A percentile compares a stretch with the other conserved stretches of the same genome.
Conservation (phyloP, 345 rosid species). For the Crucihimalaya himalaica region DNA sequence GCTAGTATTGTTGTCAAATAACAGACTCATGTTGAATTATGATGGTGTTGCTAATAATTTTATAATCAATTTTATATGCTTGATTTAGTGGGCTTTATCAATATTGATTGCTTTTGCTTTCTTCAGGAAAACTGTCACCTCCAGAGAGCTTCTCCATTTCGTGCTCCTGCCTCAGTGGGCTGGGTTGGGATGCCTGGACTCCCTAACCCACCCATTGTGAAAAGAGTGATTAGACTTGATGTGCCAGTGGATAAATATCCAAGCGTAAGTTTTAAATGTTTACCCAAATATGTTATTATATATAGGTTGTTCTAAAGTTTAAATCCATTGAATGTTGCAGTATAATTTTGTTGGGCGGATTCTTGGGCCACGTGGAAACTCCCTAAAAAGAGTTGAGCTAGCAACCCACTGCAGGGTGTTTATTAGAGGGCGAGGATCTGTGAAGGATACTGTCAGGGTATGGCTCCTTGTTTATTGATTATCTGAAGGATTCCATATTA, state of each 20-base stretch:
- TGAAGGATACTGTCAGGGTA: slow-evolving; percentile 89
- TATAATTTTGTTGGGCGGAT: slow-evolving; percentile 92
- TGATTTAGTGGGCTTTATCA: not conserved
- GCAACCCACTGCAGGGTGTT: slow-evolving; percentile 81
- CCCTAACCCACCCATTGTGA: slow-evolving; percentile 62
- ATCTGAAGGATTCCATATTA: not conserved
- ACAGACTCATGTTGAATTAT: not conserved
- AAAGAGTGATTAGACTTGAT: slow-evolving; percentile 82
- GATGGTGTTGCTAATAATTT: not conserved
- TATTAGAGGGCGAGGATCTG: slow-evolving; percentile 91
- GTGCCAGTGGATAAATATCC: slow-evolving; percentile 93
- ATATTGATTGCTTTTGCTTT: slow-evolving; percentile 29
- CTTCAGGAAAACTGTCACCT: slow-evolving; percentile 75
- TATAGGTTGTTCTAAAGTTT: not conserved
- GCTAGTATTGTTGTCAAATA: not conserved
- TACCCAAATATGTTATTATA: not conserved
- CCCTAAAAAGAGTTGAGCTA: slow-evolving; percentile 89
- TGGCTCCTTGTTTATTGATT: not conserved
- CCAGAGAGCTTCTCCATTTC: slow-evolving; percentile 68
- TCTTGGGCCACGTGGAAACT: slow-evolving; percentile 98
- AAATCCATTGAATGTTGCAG: slow-evolving; percentile 52
- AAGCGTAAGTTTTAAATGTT: slow-evolving; percentile 53
- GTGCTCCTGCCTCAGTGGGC: slow-evolving; percentile 59
- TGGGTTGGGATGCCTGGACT: slow-evolving; percentile 79
- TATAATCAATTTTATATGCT: not conserved